Base-by-base conservation (phyloP, 2,329 filamentous ascomycete genomes). In the Pestalotiopsis sp. region DNA sequence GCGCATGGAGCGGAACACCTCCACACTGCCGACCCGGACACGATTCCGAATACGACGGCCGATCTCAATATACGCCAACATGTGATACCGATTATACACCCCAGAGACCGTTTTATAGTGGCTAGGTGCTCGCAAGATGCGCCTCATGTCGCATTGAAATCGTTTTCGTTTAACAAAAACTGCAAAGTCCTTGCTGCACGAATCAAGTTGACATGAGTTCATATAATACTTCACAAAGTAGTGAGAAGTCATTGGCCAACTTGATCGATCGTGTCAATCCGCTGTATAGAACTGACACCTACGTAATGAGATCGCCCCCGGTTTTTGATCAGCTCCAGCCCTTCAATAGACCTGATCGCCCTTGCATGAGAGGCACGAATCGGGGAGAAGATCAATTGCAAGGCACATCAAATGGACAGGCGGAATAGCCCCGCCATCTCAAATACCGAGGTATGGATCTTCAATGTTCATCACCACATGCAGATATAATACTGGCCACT, bases 41-140 rank as follows among this genome's bases (percentile, higher is more conserved):
- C 61, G 61, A 39, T 49, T 64, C 27, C 61, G 61, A 64, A 64
- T 64, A 64, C 36, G 61, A 52, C 39, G 61, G 61, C 20, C 36
- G 39, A 20, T 39, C 39, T 14, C 31, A 36, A 36, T 20, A 13
- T 36, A 6, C n/a, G 36, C 14, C 12, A 14, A 41, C 59, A 62
- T 39, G 27, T 62, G 59, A 62, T 36, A n/a, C 59, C 59, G 27
- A 62, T 20, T 17, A 1, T 9, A 13, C 27, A 62, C 27, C 5
- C 27, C 25, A 14, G 11, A 62, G 27, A 20, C 31, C 17, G 27
- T 20, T 13, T 20, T n/a, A 36, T 38, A 36, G 25, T 36, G 11
- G n/a, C 36, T 31, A 36, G 39, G 3, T 36, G 57, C 20, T 14
- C 23, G 23, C 27, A 20, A 27, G 13, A 23, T 23, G 23, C 17